Conservation (phyloP, 148 eudicot species). For the Chenopodium formosanum region DNA sequence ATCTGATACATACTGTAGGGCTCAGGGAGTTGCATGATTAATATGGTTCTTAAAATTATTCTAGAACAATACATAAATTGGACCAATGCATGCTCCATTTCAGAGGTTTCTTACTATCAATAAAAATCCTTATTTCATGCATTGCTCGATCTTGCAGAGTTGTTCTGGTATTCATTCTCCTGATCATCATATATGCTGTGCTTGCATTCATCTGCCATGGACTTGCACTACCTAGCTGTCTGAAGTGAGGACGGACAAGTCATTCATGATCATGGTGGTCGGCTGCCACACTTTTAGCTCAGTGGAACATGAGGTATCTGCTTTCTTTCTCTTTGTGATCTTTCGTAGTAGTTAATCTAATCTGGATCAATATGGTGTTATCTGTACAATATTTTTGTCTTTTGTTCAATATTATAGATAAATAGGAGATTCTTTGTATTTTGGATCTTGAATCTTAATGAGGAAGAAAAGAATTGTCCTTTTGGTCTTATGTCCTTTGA, state of each 20-base stretch:
- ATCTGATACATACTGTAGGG: no score
- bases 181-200: conserved; percentile 68
- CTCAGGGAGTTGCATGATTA: no score
- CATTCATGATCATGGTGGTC: background rate
- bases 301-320: background rate
- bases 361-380: no score
- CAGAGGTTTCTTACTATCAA: background rate
- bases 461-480: background rate
- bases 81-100: background rate
- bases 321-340: background rate
- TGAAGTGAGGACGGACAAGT: conserved; percentile 17
- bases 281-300: background rate
- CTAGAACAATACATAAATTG: no score
- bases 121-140: background rate
- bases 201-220: conserved; percentile 87
- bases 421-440: no score
- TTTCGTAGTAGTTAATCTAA: no score
- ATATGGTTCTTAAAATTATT: background rate
- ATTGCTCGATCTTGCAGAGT: conserved; percentile 46
- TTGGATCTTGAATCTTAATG: no score
- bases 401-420: no score
- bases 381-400: no score
- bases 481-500: no score
- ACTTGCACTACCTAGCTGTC: conserved; percentile 45
- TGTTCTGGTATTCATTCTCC: conserved; percentile 56